These are phyloP conservation scores for Colletotrichum echinochloae DNA, from an alignment of 2,329 filamentous ascomycete genomes.

Conservation along the genomic window DNA sequence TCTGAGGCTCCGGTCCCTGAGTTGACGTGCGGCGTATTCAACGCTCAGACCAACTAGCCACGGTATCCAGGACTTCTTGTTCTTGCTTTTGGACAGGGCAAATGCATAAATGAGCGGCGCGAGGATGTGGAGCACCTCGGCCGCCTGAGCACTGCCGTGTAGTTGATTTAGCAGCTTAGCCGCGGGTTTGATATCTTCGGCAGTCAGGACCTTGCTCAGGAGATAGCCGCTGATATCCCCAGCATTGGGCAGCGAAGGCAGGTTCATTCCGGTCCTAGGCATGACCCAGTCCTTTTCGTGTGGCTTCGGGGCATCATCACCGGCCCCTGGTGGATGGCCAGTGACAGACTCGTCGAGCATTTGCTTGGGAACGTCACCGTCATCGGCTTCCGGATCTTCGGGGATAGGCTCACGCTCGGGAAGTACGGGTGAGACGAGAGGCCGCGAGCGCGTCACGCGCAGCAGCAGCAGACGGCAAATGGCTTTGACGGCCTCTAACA, in stretches of 20 bases:
- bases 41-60: slow-evolving; percentile 89
- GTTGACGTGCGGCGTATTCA: slow-evolving; percentile 89
- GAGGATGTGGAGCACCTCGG: slow-evolving; percentile 92
- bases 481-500: slow-evolving; percentile 89
- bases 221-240: slow-evolving; percentile 89
- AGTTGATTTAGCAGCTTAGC: slow-evolving; percentile 86
- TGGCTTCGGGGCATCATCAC: slow-evolving; percentile 53
- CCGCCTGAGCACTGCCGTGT: slow-evolving; percentile 78
- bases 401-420: slow-evolving; percentile 88
- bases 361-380: slow-evolving; percentile 56
- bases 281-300: slow-evolving; percentile 81
- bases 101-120: slow-evolving; percentile 89
- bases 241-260: slow-evolving; percentile 85
- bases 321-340: slow-evolving; percentile 70
- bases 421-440: slow-evolving; percentile 84
- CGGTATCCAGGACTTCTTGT: slow-evolving; percentile 87
- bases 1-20: slow-evolving; percentile 78
- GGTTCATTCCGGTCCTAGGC: slow-evolving; percentile 90
- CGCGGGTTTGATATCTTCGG: slow-evolving; percentile 96
- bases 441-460: slow-evolving; percentile 84
- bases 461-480: slow-evolving; percentile 84
- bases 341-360: slow-evolving; percentile 64
- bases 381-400: slow-evolving; percentile 59
- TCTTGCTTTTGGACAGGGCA: slow-evolving; percentile 78
- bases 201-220: slow-evolving; percentile 88